Conservation (phyloP, 352 stramenopile genomes). For the Globisporangium cylindrosporum region DNA sequence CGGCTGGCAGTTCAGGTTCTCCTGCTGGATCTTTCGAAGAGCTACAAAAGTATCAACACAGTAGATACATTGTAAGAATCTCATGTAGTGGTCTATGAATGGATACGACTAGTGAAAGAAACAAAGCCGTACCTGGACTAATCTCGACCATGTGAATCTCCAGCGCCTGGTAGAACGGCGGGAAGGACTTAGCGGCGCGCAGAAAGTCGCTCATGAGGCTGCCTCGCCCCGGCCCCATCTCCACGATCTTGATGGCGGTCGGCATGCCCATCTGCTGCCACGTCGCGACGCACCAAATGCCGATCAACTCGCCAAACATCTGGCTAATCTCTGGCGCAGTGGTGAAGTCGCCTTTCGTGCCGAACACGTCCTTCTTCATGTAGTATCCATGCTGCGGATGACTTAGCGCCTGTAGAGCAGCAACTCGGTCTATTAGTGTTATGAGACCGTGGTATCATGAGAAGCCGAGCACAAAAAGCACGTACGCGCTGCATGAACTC, state of each 20-base stretch:
- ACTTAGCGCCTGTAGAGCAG: slow-evolving; percentile 55
- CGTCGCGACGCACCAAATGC: slow-evolving; percentile 90
- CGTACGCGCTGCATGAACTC: slow-evolving; percentile 91
- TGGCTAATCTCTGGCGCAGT: slow-evolving; percentile 93
- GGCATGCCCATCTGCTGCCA: slow-evolving; percentile 89
- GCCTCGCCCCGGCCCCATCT: slow-evolving; percentile 91
- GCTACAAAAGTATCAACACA: slow-evolving; percentile 16
- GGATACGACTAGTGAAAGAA: too few relatives aligned
- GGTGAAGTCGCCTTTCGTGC: slow-evolving; percentile 90
- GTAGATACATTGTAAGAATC: too few relatives aligned
- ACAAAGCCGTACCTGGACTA: slow-evolving; percentile 36
- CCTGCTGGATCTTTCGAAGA: slow-evolving; percentile 89
- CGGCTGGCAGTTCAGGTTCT: slow-evolving; percentile 60
- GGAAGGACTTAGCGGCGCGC: slow-evolving; percentile 84
- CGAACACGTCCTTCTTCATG: slow-evolving; percentile 93
- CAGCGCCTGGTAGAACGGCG: slow-evolving; percentile 80
- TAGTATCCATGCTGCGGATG: slow-evolving; percentile 95
- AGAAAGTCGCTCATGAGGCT: slow-evolving; percentile 95
- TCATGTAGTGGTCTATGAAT: too few relatives aligned
- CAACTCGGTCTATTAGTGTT: neutral
- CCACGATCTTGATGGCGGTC: slow-evolving; percentile 77
- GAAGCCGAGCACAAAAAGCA: neutral
- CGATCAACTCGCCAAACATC: slow-evolving; percentile 92
- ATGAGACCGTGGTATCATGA: too few relatives aligned
- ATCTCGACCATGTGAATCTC: slow-evolving; percentile 92